A percentile compares a stretch with the other conserved stretches of the same genome.
Evolutionary conservation across 73 alveolate species (phyloP).

Genomic region (Paramecium bursaria): DNA sequence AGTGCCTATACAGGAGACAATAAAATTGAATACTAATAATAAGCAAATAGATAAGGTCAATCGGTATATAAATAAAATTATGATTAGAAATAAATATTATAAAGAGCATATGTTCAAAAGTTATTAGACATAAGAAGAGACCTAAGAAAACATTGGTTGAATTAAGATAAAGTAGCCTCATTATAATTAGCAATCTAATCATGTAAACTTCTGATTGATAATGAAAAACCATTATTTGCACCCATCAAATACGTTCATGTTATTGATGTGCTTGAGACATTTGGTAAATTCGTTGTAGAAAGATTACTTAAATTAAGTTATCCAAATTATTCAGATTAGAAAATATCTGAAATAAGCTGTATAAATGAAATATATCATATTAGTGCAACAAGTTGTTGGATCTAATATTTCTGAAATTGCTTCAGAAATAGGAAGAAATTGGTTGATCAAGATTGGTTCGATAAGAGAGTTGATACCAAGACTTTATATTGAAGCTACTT

Average conservation of each 20-base stretch:
- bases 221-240: slow-evolving; percentile 93
- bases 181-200: slow-evolving; percentile 93
- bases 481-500: slow-evolving; percentile 93
- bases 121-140: slow-evolving; percentile 6
- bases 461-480: slow-evolving; percentile 97
- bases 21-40: slow-evolving; percentile 55
- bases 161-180: slow-evolving; percentile 86
- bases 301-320: slow-evolving; percentile 91
- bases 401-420: slow-evolving; percentile 89
- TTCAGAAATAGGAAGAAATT: slow-evolving; percentile 89
- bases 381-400: slow-evolving; percentile 86
- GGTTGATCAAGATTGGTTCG: slow-evolving; percentile 95
- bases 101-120: slow-evolving; percentile 5
- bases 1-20: slow-evolving; percentile 54
- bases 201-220: slow-evolving; percentile 94
- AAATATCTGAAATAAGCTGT: slow-evolving; percentile 70
- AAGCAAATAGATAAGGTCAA: background rate
- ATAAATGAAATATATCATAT: too few species aligned
- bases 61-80: background rate
- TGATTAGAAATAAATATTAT: background rate
- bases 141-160: slow-evolving; percentile 67
- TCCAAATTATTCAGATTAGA: slow-evolving; percentile 74
- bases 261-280: slow-evolving; percentile 93
- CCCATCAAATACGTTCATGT: slow-evolving; percentile 93
- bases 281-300: slow-evolving; percentile 89